phyloP scores from a whole-genome alignment of 2,329 filamentous ascomycete genomes.

The Oidium heveae region DNA sequence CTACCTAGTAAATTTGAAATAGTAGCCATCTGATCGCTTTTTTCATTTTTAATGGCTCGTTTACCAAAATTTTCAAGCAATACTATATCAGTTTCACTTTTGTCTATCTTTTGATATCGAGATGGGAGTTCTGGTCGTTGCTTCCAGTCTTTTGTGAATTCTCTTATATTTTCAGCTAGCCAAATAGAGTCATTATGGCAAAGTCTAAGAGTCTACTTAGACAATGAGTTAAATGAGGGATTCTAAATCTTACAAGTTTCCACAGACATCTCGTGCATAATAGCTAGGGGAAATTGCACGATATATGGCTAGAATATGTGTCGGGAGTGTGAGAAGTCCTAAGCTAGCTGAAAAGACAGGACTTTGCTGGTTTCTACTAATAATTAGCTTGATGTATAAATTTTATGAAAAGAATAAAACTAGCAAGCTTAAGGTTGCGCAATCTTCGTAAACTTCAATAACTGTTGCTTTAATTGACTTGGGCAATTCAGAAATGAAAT shows the following conservation, averaged over 20 bases:
- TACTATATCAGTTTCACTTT: slow-evolving; percentile 33
- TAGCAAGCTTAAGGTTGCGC: slow-evolving; percentile 29
- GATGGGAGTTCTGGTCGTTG: slow-evolving; percentile 24
- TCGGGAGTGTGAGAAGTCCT: slow-evolving; percentile 47
- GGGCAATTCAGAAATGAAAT: slow-evolving; percentile 71
- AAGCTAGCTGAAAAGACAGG: slow-evolving; percentile 41
- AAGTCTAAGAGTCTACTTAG: slow-evolving; percentile 6
- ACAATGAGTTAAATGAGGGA: neutral
- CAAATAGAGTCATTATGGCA: slow-evolving; percentile 44
- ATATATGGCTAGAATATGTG: slow-evolving; percentile 52
- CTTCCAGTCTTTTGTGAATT: slow-evolving; percentile 26
- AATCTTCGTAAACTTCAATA: slow-evolving; percentile 31
- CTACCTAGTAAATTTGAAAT: slow-evolving; percentile 34
- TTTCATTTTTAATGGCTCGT: slow-evolving; percentile 34
- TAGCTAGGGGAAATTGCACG: slow-evolving; percentile 51
- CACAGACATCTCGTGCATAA: slow-evolving; percentile 35
- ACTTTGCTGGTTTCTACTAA: slow-evolving; percentile 1
- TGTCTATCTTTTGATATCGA: slow-evolving; percentile 27
- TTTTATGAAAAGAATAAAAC: slow-evolving; percentile 8
- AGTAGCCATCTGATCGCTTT: slow-evolving; percentile 33
- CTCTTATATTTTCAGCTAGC: slow-evolving; percentile 29
- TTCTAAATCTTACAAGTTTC: slow-evolving; percentile 30
- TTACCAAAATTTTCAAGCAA: slow-evolving; percentile 33
- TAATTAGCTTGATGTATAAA: neutral
- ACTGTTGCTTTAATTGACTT: slow-evolving; percentile 49